phyloP scores from a whole-genome alignment of 129 eudicot species.

The Daucus carota region DH1_v3.0 NC_030383.2:957001-957500 shows the following conservation, averaged over 20 bases:
- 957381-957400: neutral
- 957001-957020: neutral
- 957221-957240: slow-evolving; percentile 78
- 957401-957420: neutral
- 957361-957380: slow-evolving; percentile 93
- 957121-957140: neutral
- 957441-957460: neutral
- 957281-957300: slow-evolving; percentile 95
- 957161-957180: slow-evolving; percentile 77
- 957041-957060: neutral
- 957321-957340: slow-evolving; percentile 69
- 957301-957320: slow-evolving; percentile 73
- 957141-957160: slow-evolving; percentile 92
- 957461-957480: slow-evolving; percentile 49
- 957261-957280: slow-evolving; percentile 70
- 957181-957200: slow-evolving; percentile 98
- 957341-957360: slow-evolving; percentile 62
- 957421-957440: neutral
- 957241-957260: slow-evolving; percentile 55
- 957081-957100: neutral
- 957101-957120: neutral
- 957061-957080: neutral
- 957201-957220: slow-evolving; percentile 84
- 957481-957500: slow-evolving; percentile 94
- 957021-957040: neutral